These are phyloP conservation scores for Heimioporus punctisporus DNA, from an alignment of 1,284 basidiomycete genomes.

Conservation along the genomic window DNA sequence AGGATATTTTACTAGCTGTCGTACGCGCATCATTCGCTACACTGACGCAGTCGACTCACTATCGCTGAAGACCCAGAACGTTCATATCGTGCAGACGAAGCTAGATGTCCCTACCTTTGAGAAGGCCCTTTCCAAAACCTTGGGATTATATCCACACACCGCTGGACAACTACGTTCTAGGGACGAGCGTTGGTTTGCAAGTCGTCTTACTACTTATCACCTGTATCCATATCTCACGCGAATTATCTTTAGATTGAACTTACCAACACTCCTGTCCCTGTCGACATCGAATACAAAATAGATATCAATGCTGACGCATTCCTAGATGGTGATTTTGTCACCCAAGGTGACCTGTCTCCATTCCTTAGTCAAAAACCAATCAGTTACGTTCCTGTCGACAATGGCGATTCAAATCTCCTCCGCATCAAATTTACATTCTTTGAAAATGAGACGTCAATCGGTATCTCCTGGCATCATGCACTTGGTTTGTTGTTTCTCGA, in stretches of 20 bases:
- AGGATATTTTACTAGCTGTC: slow-evolving; percentile 22
- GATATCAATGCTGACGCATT: slow-evolving; percentile 8
- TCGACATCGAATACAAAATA: slow-evolving; percentile 9
- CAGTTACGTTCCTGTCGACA: slow-evolving; percentile 11
- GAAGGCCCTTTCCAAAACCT: slow-evolving; percentile 22
- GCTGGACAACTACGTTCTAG: slow-evolving; percentile 23
- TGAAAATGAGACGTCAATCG: slow-evolving; percentile 27
- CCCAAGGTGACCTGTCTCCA: slow-evolving; percentile 26
- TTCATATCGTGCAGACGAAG: slow-evolving; percentile 28
- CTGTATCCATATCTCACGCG: slow-evolving; percentile 5
- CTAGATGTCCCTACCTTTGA: slow-evolving; percentile 24
- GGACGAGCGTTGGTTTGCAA: slow-evolving; percentile 29
- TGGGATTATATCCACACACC: slow-evolving; percentile 29
- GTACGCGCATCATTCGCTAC: slow-evolving; percentile 9
- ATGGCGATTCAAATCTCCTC: slow-evolving; percentile 21
- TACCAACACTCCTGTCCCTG: slow-evolving; percentile 17
- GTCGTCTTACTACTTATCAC: background rate
- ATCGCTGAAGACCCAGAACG: slow-evolving; percentile 32
- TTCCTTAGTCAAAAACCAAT: slow-evolving; percentile 16
- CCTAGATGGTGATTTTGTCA: slow-evolving; percentile 23
- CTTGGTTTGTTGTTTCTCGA: slow-evolving; percentile 8
- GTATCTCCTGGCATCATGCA: slow-evolving; percentile 36
- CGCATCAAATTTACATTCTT: slow-evolving; percentile 30
- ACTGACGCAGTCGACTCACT: background rate
- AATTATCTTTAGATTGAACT: slow-evolving; percentile 24